Evolutionary conservation across 306 rosid species (phyloP).

Genomic region (Lupinus albus): DNA sequence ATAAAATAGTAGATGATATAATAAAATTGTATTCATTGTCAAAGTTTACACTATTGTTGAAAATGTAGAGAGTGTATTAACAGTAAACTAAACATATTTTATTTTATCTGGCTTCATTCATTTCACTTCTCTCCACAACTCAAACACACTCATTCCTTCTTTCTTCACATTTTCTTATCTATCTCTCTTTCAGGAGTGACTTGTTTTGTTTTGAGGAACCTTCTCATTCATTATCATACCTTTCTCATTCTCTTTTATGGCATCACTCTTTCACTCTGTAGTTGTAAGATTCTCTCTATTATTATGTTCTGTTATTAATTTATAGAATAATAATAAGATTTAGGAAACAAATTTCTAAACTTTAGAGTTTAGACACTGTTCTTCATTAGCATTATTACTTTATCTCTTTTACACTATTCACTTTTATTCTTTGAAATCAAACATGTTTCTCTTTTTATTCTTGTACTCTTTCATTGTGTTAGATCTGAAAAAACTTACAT

Average conservation of each 20-base stretch:
- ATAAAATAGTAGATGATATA: no score
- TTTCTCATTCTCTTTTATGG: slow-evolving; percentile 44
- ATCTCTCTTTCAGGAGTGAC: neutral
- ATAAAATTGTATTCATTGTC: no score
- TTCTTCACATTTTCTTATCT: neutral
- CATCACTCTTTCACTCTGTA: slow-evolving; percentile 40
- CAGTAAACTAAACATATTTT: neutral
- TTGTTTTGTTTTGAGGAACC: neutral
- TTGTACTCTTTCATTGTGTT: neutral
- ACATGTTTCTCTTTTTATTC: neutral
- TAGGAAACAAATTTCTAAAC: neutral
- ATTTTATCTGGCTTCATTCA: neutral
- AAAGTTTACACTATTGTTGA: no score
- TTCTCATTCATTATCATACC: no score
- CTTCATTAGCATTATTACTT: neutral
- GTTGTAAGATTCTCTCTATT: slow-evolving; percentile 39
- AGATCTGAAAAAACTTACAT: slow-evolving; percentile 38
- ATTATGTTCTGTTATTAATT: neutral
- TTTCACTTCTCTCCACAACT: neutral
- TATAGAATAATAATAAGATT: neutral
- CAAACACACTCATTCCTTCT: neutral
- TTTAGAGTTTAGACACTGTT: slow-evolving; percentile 8
- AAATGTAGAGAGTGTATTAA: no score
- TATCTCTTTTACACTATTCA: neutral
- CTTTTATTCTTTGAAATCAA: neutral